Evolutionary conservation across 768 basidiomycete species (phyloP), one percentile per base, ranked within the genome.

Genomic region (Amylocystis lapponica): DNA sequence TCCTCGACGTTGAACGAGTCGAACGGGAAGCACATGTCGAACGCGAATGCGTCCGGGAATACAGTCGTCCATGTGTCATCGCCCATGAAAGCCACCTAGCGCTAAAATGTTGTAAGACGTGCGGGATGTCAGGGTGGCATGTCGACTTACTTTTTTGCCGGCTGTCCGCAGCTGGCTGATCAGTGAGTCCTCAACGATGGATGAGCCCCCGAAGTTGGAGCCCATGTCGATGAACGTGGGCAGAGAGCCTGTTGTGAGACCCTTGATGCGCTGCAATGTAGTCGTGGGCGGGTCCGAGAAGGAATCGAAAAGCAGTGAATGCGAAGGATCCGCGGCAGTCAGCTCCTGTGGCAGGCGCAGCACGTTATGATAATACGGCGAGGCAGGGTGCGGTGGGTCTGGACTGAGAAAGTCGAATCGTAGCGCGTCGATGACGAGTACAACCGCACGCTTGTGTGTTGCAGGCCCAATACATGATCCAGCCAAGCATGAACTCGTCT

Each of bases 1-100:
- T 98, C 96, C 62, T 98, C 96, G 46, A 99, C 96, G 62, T 98
- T 93, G 74, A 99, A 98, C 0, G 93, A 96, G 63, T 96, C 94
- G 59, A 81, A 98, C 0, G 94, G 84, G 57, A 79, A 85, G 1
- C 84, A 72, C 71, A 86, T 79, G 55, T 87, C 81, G 12, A 68
- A 61, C 22, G 75, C 69, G 52, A 97, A 92, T 4, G 78, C 66
- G 40, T 75, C 66, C 0, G 94, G 90, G 57, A 93, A 99, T 11
- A 94, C 76, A 1, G 82, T 76, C 63, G 86, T 78, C 96, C 96
- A 99, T 0, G 96, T 99, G 61, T 98, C 92, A 56, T 98, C 95
- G 0, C 96, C 95, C 81, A 90, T 90, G 60, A 97, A 86, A 1
- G 86, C 89, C 39, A 89, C 65, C 76, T 86, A 68, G 46, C 57